These are phyloP conservation scores for Penicillium nucicola DNA, from an alignment of 495 filamentous ascomycete species.

Conservation along the genomic window DNA sequence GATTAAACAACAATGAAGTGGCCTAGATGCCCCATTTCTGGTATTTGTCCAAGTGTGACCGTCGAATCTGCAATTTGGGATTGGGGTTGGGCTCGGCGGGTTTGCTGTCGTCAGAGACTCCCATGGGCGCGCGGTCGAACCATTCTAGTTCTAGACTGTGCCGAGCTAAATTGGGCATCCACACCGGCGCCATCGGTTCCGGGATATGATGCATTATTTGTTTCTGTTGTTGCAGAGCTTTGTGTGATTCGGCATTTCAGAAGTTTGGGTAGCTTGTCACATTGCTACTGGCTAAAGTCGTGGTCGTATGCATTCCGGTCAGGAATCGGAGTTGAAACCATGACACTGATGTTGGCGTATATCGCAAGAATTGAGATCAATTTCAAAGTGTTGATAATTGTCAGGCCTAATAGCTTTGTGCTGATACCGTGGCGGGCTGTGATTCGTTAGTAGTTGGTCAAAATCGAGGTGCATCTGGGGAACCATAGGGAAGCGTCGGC, in stretches of 20 bases:
- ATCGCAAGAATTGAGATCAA: slow-evolving; percentile 12
- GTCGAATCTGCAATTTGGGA: not conserved
- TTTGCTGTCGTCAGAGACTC: not conserved
- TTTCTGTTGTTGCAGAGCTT: not conserved
- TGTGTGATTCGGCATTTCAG: not conserved
- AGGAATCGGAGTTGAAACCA: slow-evolving; percentile 14
- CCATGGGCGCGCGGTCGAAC: not conserved
- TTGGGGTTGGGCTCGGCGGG: not conserved
- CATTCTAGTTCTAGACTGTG: not conserved
- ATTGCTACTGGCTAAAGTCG: not conserved
- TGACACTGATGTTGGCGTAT: slow-evolving; percentile 17
- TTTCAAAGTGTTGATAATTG: slow-evolving; percentile 19
- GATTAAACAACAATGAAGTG: not conserved
- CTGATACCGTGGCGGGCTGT: slow-evolving; percentile 46
- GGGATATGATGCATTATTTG: not conserved
- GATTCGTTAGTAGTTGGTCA: slow-evolving; percentile 19
- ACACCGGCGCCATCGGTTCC: slow-evolving; percentile 1
- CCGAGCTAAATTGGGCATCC: slow-evolving; percentile 1
- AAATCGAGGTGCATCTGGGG: not conserved
- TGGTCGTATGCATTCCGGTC: slow-evolving; percentile 6
- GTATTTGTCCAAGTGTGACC: not conserved
- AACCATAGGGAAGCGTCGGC: slow-evolving; percentile 14
- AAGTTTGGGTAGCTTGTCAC: not conserved
- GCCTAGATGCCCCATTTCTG: not conserved
- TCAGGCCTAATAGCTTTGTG: slow-evolving; percentile 42